phyloP scores from a whole-genome alignment of 805 yeast genomes.

The Lachancea sp. region DNA sequence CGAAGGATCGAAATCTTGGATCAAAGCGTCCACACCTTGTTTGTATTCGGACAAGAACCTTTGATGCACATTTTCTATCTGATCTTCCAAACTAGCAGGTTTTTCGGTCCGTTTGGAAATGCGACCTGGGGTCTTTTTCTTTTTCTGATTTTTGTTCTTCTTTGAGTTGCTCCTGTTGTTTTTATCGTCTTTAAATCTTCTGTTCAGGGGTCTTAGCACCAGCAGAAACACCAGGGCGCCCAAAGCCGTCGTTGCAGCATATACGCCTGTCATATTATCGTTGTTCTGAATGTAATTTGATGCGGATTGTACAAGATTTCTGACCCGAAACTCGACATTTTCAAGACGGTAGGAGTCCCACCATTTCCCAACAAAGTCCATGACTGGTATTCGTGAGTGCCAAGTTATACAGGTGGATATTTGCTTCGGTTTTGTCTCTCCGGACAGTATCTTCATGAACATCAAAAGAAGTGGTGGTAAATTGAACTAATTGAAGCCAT shows the following conservation, averaged over 20 bases:
- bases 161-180: neutral
- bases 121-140: constrained; percentile 4
- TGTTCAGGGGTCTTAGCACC: constrained; percentile 1
- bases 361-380: constrained; percentile 1
- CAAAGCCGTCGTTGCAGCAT: constrained; percentile 5
- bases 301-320: neutral
- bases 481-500: too few relatives aligned
- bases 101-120: constrained; percentile 3
- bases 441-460: too few relatives aligned
- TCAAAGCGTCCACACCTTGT: constrained; percentile 17
- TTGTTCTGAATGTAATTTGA: neutral
- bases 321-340: neutral
- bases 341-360: neutral
- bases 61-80: constrained; percentile 21
- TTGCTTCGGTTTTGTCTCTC: too few relatives aligned
- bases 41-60: constrained; percentile 26
- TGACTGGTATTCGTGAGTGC: neutral
- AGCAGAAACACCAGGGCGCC: constrained; percentile 5
- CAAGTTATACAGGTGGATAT: too few relatives aligned
- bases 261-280: constrained; percentile 1
- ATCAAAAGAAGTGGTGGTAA: too few relatives aligned
- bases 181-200: neutral
- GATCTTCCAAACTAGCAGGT: constrained; percentile 20
- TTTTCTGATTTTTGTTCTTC: constrained; percentile 6
- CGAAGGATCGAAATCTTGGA: constrained; percentile 17